These are phyloP conservation scores for Pisolithus albus DNA, from an alignment of 768 basidiomycete species.

Conservation along the genomic window DNA sequence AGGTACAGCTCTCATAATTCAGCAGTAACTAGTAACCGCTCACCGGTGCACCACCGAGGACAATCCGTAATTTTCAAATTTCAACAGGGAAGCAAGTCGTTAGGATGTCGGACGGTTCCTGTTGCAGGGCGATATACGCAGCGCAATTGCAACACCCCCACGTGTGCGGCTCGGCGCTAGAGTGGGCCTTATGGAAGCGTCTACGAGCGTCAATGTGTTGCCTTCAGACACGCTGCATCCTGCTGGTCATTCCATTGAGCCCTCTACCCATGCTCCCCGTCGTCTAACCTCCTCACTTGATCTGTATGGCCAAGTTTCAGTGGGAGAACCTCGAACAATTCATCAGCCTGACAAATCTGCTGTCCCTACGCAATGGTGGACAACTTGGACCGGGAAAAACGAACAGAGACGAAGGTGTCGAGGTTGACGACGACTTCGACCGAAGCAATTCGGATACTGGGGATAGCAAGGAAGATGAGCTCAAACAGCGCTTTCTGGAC, in stretches of 20 bases:
- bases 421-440: conserved; percentile 12
- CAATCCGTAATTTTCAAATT: no score
- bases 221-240: no score
- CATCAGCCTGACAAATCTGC: not conserved
- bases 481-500: conserved; percentile 2
- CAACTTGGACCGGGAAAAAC: not conserved
- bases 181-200: no score
- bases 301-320: not conserved
- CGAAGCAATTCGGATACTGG: not conserved
- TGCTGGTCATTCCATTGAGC: no score
- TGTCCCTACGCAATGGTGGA: not conserved
- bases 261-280: not conserved
- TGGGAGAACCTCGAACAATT: conserved; percentile 4
- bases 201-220: not conserved
- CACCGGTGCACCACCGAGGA: no score
- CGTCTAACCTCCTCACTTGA: not conserved
- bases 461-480: not conserved
- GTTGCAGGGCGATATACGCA: no score
- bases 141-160: no score
- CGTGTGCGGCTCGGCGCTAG: no score
- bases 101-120: no score
- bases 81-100: no score
- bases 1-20: not conserved
- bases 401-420: not conserved
- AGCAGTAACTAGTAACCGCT: no score